A percentile compares a stretch with the other conserved stretches of the same genome.
phyloP scores from a whole-genome alignment of 2,329 filamentous ascomycete species.

The Colletotrichum filicis region DNA sequence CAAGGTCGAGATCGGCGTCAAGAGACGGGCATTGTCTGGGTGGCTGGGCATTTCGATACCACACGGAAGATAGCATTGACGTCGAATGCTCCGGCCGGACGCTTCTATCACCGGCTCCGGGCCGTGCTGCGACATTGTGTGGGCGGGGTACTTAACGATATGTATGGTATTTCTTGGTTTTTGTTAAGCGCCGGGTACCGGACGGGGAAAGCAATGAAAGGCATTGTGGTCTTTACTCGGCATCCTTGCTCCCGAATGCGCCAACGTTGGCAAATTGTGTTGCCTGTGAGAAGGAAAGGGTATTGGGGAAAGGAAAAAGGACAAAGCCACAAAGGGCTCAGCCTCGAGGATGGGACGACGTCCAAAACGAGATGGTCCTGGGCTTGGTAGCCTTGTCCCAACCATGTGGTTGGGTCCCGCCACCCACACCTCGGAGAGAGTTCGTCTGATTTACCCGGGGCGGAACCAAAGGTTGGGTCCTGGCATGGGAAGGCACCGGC shows the following conservation, averaged over 20 bases:
- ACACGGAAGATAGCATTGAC: constrained; percentile 35
- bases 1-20: constrained; percentile 54
- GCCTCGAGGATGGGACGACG: constrained; percentile 16
- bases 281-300: not conserved
- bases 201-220: constrained; percentile 21
- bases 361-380: constrained; percentile 4
- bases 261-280: not conserved
- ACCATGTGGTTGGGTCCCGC: constrained; percentile 7
- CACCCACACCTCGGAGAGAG: constrained; percentile 7
- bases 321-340: not conserved
- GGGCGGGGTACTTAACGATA: constrained; percentile 29
- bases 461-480: constrained; percentile 21
- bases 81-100: constrained; percentile 30
- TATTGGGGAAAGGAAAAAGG: too few species aligned
- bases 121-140: constrained; percentile 30
- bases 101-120: constrained; percentile 25
- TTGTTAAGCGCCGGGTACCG: constrained; percentile 15
- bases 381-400: constrained; percentile 3
- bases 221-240: constrained; percentile 22
- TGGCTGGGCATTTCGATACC: constrained; percentile 34
- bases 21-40: constrained; percentile 39
- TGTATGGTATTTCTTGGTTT: constrained; percentile 25
- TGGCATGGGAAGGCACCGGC: not conserved
- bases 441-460: constrained; percentile 7
- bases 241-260: not conserved